These are phyloP conservation scores for Pleurotus cornucopiae DNA, from an alignment of 768 basidiomycete species.

Conservation along the genomic window DNA sequence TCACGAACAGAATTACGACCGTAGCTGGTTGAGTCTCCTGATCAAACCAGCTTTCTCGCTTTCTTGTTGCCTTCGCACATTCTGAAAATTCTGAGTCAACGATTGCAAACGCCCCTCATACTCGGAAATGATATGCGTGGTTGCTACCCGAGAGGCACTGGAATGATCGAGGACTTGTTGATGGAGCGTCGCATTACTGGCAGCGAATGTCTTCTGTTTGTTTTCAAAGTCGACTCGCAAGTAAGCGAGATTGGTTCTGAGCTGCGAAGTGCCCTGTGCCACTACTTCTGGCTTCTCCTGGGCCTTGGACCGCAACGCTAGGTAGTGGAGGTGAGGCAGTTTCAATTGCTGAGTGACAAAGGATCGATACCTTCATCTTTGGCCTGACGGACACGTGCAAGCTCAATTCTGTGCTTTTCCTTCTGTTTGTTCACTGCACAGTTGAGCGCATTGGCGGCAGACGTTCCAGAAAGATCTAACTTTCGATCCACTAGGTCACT, in stretches of 20 bases:
- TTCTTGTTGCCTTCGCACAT: background rate
- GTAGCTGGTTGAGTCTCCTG: background rate
- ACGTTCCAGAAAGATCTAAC: constrained; percentile 27
- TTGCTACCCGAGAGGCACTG: background rate
- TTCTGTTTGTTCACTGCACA: constrained; percentile 7
- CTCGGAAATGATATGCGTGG: background rate
- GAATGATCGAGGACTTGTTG: background rate
- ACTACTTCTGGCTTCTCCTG: no score
- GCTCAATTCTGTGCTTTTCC: constrained; percentile 2
- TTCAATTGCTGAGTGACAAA: background rate
- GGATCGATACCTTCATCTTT: background rate
- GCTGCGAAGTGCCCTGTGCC: no score
- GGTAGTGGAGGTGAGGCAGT: background rate
- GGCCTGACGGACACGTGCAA: constrained; percentile 3
- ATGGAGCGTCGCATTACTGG: background rate
- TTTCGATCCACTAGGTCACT: constrained; percentile 17
- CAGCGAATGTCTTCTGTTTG: no score
- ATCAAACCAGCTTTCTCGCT: background rate
- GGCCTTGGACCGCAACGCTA: background rate
- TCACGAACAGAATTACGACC: no score
- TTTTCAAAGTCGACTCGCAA: no score
- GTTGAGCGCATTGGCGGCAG: constrained; percentile 19
- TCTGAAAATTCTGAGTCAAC: background rate
- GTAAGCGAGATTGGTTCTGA: no score
- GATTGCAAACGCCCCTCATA: background rate